Evolutionary conservation across 441 rosid genomes (phyloP).

Genomic region (Bocquillonia castaneifolia): DNA sequence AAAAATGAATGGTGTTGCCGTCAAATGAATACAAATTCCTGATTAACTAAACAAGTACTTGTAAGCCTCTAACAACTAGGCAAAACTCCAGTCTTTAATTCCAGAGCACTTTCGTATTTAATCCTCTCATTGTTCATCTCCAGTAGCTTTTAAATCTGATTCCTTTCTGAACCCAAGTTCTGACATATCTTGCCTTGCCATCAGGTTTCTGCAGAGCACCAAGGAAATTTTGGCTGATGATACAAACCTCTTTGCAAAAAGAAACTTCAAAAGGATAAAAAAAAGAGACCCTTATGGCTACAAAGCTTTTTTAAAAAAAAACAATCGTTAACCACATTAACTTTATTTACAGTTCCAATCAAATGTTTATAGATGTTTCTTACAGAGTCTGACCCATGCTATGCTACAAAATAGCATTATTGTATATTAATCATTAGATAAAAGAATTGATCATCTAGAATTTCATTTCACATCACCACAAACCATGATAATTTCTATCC

Average conservation of each 20-base stretch:
- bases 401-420: neutral
- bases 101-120: slow-evolving; percentile 20
- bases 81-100: neutral
- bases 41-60: neutral
- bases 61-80: neutral
- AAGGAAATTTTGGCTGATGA: neutral
- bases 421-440: neutral
- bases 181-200: slow-evolving; percentile 80
- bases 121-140: slow-evolving; percentile 31
- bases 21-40: slow-evolving; percentile 6
- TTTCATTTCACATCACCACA: neutral
- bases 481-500: neutral
- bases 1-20: neutral
- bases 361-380: neutral
- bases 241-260: neutral
- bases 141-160: slow-evolving; percentile 28
- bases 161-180: slow-evolving; percentile 67
- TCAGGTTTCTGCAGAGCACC: slow-evolving; percentile 57
- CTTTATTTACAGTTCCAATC: neutral
- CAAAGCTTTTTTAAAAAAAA: neutral
- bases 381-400: neutral
- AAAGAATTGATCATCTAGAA: neutral
- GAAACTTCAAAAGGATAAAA: slow-evolving; percentile 5
- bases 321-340: neutral
- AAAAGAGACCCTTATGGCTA: neutral